A percentile compares a stretch with the other conserved stretches of the same genome.
Conservation (phyloP, 768 basidiomycete species). For the Suillus subaureus region DNA sequence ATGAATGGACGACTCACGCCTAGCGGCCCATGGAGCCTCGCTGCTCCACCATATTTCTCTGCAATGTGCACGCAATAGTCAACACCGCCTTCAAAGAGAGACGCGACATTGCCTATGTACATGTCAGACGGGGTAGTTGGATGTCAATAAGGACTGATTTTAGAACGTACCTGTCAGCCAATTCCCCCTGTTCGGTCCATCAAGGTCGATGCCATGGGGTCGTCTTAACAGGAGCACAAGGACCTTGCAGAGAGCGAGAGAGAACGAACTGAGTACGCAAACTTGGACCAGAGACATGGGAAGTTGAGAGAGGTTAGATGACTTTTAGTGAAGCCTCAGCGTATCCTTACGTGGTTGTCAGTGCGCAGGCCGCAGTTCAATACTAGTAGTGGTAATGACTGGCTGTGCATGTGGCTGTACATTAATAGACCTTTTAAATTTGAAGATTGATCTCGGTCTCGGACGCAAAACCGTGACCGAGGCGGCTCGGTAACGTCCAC, state of each 20-base stretch:
- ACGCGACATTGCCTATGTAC: slow-evolving; percentile 35
- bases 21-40: slow-evolving; percentile 48
- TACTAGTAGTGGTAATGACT: too few relatives aligned
- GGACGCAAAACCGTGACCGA: too few relatives aligned
- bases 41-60: slow-evolving; percentile 42
- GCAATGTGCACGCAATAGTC: slow-evolving; percentile 34
- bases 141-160: not conserved
- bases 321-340: not conserved
- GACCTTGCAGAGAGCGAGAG: not conserved
- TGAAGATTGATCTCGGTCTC: too few relatives aligned
- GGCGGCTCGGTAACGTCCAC: too few relatives aligned
- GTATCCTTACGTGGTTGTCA: not conserved
- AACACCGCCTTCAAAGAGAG: slow-evolving; percentile 39
- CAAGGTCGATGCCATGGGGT: not conserved
- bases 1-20: slow-evolving; percentile 38
- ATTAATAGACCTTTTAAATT: too few relatives aligned
- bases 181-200: not conserved
- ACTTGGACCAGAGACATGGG: not conserved
- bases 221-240: not conserved
- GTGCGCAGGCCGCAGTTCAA: not conserved
- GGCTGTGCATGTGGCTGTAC: too few relatives aligned
- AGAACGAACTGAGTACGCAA: not conserved
- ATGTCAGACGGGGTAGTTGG: not conserved
- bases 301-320: too few relatives aligned
- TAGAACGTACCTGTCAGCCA: slow-evolving; percentile 3